Percentiles rank a stretch among this genome's conserved stretches.
These are phyloP conservation scores for Fusarium tanahbumbuense DNA, from an alignment of 2,329 filamentous ascomycete genomes.

Conservation along the genomic window DNA sequence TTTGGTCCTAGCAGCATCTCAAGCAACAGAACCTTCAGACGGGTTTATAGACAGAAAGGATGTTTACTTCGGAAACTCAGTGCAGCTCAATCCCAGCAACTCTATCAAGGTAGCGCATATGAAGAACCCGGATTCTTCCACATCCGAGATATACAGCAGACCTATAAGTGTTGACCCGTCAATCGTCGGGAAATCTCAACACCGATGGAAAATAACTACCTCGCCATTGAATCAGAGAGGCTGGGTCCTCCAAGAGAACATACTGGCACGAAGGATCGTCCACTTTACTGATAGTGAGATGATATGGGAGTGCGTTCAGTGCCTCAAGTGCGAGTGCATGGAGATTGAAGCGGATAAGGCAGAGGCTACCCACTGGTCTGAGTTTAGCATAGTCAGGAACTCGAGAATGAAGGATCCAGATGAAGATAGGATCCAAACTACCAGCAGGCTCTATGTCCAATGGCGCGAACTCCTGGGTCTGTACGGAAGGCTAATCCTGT, in stretches of 20 bases:
- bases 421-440: too few species aligned
- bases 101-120: fast-evolving
- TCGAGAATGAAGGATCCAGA: background rate
- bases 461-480: fast-evolving
- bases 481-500: background rate
- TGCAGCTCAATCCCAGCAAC: background rate
- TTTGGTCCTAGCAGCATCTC: background rate
- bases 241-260: background rate
- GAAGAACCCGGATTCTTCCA: background rate
- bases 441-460: background rate
- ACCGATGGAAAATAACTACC: background rate
- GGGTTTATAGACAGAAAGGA: background rate
- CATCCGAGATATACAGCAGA: background rate
- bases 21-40: fast-evolving
- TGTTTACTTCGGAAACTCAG: fast-evolving
- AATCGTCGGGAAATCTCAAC: too few species aligned
- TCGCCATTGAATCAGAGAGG: background rate
- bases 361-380: background rate
- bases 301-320: background rate
- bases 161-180: background rate
- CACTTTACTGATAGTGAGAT: background rate
- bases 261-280: background rate
- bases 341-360: background rate
- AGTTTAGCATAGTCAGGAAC: background rate
- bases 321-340: background rate